Conservation (phyloP, 106 monocot species). For the Posidonia australis region DNA sequence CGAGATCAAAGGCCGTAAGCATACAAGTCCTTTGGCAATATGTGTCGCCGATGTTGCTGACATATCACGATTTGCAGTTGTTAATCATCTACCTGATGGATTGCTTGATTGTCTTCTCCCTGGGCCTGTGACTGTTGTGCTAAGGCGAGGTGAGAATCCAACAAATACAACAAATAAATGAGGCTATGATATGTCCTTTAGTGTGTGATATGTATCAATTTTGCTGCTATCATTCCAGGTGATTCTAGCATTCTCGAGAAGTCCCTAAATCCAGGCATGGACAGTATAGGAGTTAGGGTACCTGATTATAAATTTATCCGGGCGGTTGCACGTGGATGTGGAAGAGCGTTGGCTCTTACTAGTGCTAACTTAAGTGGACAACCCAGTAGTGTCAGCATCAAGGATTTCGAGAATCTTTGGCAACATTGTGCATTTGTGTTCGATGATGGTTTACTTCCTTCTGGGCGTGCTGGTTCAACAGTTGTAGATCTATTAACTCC, state of each 20-base stretch:
- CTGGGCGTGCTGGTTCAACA: conserved; percentile 86
- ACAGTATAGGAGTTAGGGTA: conserved; percentile 83
- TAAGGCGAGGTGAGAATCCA: conserved; percentile 80
- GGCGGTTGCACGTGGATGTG: conserved; percentile 51
- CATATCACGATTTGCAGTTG: conserved; percentile 61
- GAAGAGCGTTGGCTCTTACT: conserved; percentile 87
- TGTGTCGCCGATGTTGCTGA: conserved; percentile 90
- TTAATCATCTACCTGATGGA: conserved; percentile 60
- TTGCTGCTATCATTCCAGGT: conserved; percentile 51
- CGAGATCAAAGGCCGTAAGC: conserved; percentile 76
- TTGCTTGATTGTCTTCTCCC: conserved; percentile 77
- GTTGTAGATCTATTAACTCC: conserved; percentile 68
- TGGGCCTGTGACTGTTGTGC: conserved; percentile 86
- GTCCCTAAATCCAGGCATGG: conserved; percentile 74
- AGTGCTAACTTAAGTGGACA: conserved; percentile 86
- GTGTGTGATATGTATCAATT: no score
- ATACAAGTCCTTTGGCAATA: conserved; percentile 78
- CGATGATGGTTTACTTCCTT: conserved; percentile 71
- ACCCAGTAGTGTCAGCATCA: conserved; percentile 58
- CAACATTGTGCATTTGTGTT: conserved; percentile 61
- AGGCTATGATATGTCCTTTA: no score
- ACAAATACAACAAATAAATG: no score
- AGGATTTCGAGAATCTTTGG: conserved; percentile 83
- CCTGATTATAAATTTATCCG: conserved; percentile 77
- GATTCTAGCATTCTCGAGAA: conserved; percentile 64